Evolutionary conservation across 345 rosid species (phyloP).

Genomic region (Camelina neglecta): DNA sequence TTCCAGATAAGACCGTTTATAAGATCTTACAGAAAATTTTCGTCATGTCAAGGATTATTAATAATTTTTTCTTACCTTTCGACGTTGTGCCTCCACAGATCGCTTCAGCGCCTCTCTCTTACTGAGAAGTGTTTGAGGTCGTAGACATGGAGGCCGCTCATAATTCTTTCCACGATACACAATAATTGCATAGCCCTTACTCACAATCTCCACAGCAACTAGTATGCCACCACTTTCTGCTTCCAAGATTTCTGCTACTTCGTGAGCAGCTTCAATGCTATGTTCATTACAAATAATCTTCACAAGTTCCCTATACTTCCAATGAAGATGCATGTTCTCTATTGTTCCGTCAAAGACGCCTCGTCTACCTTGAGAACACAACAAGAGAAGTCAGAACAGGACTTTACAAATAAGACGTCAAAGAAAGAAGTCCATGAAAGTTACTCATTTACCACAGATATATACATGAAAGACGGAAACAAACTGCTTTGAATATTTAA

Average conservation of each 20-base stretch:
- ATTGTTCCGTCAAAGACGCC: slow-evolving; percentile 90
- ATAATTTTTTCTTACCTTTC: slow-evolving; percentile 54
- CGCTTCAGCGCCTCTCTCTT: slow-evolving; percentile 84
- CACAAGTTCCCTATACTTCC: slow-evolving; percentile 98
- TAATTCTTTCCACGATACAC: slow-evolving; percentile 96
- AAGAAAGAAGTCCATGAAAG: slow-evolving; percentile 16
- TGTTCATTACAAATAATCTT: slow-evolving; percentile 73
- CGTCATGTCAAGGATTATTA: slow-evolving; percentile 11
- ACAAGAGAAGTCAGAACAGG: slow-evolving; percentile 26
- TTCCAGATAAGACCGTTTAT: not conserved
- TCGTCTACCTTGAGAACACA: slow-evolving; percentile 71
- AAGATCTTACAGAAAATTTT: not conserved
- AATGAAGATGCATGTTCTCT: slow-evolving; percentile 98
- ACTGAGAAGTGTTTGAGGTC: slow-evolving; percentile 79
- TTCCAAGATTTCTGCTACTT: slow-evolving; percentile 73
- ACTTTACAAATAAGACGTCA: slow-evolving; percentile 18
- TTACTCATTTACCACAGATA: slow-evolving; percentile 2
- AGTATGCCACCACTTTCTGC: slow-evolving; percentile 93
- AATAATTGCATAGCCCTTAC: slow-evolving; percentile 83
- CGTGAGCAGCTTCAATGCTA: slow-evolving; percentile 60
- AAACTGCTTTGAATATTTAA: not conserved
- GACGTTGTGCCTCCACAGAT: slow-evolving; percentile 83
- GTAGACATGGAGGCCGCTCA: slow-evolving; percentile 69
- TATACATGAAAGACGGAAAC: slow-evolving; percentile 20
- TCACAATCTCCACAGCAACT: slow-evolving; percentile 81